Percentiles rank a stretch among this genome's conserved stretches.
phyloP scores from a whole-genome alignment of 345 rosid species.

The Diplotaxis tenuifolia region DNA sequence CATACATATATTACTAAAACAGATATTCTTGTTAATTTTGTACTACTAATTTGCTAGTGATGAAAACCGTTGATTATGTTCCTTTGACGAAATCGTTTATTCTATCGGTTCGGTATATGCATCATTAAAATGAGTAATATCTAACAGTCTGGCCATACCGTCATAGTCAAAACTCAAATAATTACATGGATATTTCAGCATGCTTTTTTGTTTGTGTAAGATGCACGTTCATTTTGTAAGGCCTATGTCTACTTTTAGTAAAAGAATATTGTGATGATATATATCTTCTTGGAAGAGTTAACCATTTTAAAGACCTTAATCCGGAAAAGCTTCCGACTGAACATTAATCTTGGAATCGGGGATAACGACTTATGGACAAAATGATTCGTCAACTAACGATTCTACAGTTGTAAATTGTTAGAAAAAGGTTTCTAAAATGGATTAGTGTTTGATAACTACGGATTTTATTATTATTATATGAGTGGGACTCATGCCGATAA shows the following conservation, averaged over 20 bases:
- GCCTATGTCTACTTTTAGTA: background rate
- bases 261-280: background rate
- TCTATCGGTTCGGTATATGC: background rate
- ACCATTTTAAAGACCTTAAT: background rate
- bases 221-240: background rate
- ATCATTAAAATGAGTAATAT: background rate
- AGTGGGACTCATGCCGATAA: slow-evolving; percentile 15
- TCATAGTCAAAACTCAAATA: background rate
- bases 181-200: background rate
- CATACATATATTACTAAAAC: background rate
- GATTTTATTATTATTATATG: slow-evolving; percentile 3
- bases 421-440: background rate
- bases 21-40: background rate
- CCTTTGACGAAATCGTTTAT: background rate
- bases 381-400: background rate
- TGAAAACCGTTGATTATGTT: background rate
- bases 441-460: background rate
- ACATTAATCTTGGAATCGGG: background rate
- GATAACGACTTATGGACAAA: background rate
- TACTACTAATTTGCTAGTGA: background rate
- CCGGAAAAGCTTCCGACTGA: background rate
- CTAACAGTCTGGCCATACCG: background rate
- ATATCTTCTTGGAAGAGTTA: background rate
- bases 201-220: background rate
- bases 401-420: background rate